Evolutionary conservation across 805 yeast species (phyloP), one percentile per base, ranked within the genome.

Genomic region (Candida bentonensis): DNA sequence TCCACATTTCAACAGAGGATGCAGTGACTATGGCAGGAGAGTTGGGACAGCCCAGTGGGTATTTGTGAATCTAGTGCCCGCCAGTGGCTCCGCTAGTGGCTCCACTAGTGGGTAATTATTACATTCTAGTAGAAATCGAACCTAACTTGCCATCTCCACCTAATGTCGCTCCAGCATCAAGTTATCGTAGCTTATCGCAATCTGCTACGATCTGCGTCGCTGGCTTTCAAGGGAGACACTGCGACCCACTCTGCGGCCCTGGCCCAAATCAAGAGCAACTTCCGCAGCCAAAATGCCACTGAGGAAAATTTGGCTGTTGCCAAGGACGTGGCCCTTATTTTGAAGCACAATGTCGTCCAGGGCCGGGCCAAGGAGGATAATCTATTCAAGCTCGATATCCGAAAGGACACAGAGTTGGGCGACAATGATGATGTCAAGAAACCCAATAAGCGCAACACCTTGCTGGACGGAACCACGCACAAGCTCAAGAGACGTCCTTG

Each of bases 331-430:
- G 76, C 88, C 1, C 58, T 60, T 34, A 80, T 87, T 50, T 66
- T 89, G 46, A 67, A 73, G 42, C 67, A 70, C 47, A 89, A 89
- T 60, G 69, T 89, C n/a, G 96, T 89, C 2, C 98, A 89, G 63
- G 97, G 94, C 4, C 67, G 47, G 11, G 51, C 53, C 33, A 51
- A 56, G 15, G 53, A 48, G 40, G 52, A 49, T 7, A 42, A 44
- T 39, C 49, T 42, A 21, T 51, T 44, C 58, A 61, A 64, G 42
- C 68, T 89, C 54, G 80, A 80, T 51, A 78, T 89, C 52, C 96
- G 86, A 57, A 63, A 74, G 42, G 76, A 81, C 41, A 83, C 94
- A 0, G 97, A 89, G 62, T 66, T 89, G 43, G 97, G 96, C 17
- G 95, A 87, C 57, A 89, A 89, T 59, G 94, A 87, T 27, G 43